phyloP scores from a whole-genome alignment of 257 asterid species.

The Solanum paucissectum region DNA sequence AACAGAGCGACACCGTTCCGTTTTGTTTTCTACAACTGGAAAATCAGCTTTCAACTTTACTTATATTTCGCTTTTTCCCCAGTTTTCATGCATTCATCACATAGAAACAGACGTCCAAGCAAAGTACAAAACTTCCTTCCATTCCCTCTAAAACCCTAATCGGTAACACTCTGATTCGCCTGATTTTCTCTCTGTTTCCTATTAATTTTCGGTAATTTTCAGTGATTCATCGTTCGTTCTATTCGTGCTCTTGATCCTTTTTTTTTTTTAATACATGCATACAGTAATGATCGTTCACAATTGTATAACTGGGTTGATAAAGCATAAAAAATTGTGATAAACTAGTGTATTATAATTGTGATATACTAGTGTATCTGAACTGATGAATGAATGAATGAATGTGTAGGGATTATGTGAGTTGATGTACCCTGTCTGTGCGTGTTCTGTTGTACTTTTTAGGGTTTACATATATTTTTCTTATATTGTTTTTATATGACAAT shows the following conservation, averaged over 20 bases:
- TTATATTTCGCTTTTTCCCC: neutral
- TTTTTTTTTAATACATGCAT: neutral
- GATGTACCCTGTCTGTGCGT: neutral
- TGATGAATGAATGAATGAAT: neutral
- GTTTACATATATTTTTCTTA: neutral
- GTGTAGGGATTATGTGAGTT: neutral
- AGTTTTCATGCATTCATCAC: neutral
- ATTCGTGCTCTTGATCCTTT: neutral
- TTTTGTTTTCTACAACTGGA: neutral
- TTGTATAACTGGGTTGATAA: neutral
- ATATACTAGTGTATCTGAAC: neutral
- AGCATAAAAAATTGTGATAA: neutral
- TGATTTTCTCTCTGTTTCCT: neutral
- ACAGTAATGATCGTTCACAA: neutral
- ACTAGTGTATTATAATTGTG: too few species aligned
- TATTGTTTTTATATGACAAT: neutral
- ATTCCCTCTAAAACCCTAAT: neutral
- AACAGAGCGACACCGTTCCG: neutral
- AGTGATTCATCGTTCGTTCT: neutral
- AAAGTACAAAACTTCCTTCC: neutral
- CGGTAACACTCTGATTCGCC: neutral
- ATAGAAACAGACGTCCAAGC: neutral
- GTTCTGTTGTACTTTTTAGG: neutral
- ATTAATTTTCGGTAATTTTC: neutral
- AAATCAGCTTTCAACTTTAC: neutral